Percentiles rank a stretch among this genome's conserved stretches.
Conservation (phyloP, 2,329 filamentous ascomycete species). For the Exophiala viscosa region DNA sequence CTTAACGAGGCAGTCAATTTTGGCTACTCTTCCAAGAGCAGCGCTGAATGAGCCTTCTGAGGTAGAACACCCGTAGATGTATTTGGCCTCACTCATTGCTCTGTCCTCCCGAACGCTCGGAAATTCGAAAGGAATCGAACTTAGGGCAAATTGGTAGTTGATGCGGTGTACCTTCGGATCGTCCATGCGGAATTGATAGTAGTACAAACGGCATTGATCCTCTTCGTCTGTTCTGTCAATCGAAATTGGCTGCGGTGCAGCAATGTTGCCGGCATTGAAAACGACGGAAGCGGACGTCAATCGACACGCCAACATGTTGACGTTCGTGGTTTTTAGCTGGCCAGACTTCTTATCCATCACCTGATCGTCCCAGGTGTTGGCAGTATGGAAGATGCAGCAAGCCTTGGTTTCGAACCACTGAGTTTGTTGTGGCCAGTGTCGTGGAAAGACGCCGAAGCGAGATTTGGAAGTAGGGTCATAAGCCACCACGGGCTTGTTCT, state of each 20-base stretch:
- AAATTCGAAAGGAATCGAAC: slow-evolving; percentile 65
- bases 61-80: slow-evolving; percentile 66
- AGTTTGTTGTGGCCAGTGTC: slow-evolving; percentile 54
- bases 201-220: slow-evolving; percentile 67
- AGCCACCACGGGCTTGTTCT: slow-evolving; percentile 54
- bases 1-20: slow-evolving; percentile 64
- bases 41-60: slow-evolving; percentile 55
- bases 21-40: slow-evolving; percentile 61
- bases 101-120: slow-evolving; percentile 55
- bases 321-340: slow-evolving; percentile 37
- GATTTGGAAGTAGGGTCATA: slow-evolving; percentile 58
- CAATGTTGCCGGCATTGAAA: slow-evolving; percentile 62
- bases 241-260: slow-evolving; percentile 46
- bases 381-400: slow-evolving; percentile 69
- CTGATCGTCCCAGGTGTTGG: slow-evolving; percentile 63
- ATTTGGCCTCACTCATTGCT: slow-evolving; percentile 57
- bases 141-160: slow-evolving; percentile 61
- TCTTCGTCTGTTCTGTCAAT: slow-evolving; percentile 47
- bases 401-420: slow-evolving; percentile 66
- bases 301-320: slow-evolving; percentile 65
- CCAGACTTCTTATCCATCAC: slow-evolving; percentile 30
- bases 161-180: slow-evolving; percentile 39
- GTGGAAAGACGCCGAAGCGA: slow-evolving; percentile 65
- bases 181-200: slow-evolving; percentile 55
- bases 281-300: slow-evolving; percentile 63